Evolutionary conservation across 768 basidiomycete genomes (phyloP).

Genomic region (Glaciozyma antarctica): DNA sequence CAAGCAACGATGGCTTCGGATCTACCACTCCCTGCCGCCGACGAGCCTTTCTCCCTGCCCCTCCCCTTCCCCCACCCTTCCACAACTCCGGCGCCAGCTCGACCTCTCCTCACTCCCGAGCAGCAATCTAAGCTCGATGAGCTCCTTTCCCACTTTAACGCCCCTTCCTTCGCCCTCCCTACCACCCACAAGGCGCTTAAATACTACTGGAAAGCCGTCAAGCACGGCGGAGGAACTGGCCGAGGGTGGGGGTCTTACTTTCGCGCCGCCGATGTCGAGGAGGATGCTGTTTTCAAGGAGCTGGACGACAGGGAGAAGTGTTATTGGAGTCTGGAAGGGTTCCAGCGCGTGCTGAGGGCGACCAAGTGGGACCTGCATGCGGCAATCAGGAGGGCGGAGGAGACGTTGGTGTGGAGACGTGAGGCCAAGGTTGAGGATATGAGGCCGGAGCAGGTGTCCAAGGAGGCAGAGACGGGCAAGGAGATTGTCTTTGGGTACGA

Average conservation of each 20-base stretch:
- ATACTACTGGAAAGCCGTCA: neutral
- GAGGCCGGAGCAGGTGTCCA: constrained; percentile 56
- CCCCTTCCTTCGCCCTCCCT: constrained; percentile 20
- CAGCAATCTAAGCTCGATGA: constrained; percentile 22
- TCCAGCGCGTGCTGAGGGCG: constrained; percentile 66
- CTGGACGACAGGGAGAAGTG: constrained; percentile 31
- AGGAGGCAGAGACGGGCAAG: constrained; percentile 75
- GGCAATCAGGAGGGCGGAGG: constrained; percentile 59
- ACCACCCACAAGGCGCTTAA: constrained; percentile 24
- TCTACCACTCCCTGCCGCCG: neutral
- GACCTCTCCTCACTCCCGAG: constrained; percentile 17
- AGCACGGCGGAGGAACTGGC: constrained; percentile 27
- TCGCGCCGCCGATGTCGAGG: neutral
- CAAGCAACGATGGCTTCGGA: neutral
- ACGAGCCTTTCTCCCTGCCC: constrained; percentile 14
- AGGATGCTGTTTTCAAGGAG: neutral
- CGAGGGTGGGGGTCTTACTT: constrained; percentile 27
- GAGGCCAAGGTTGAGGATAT: constrained; percentile 61
- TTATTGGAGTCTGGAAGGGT: constrained; percentile 30
- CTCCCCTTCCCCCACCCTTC: constrained; percentile 12
- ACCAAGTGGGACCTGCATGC: constrained; percentile 56
- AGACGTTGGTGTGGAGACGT: constrained; percentile 66
- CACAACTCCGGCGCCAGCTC: constrained; percentile 12
- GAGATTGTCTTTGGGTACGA: constrained; percentile 70
- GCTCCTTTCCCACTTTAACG: constrained; percentile 31